Conservation (phyloP, 352 stramenopile species). For the Pythium periplocum region DNA sequence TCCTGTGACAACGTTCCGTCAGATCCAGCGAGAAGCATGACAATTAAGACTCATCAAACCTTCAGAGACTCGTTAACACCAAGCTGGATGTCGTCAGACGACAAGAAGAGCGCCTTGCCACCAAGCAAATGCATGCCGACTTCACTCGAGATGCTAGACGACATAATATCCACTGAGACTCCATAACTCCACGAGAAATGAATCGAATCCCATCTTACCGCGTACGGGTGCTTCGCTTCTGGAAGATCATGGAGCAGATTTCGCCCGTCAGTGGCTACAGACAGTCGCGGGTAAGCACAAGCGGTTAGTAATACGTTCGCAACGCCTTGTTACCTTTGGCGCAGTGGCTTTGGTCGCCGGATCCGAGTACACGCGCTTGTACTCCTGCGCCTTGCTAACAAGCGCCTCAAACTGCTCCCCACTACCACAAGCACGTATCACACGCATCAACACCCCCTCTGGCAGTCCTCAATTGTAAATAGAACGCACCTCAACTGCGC, state of each 20-base stretch:
- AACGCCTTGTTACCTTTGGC: constrained; percentile 26
- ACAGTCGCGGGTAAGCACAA: neutral
- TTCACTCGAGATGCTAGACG: constrained; percentile 86
- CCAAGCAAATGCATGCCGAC: constrained; percentile 96
- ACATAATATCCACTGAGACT: neutral
- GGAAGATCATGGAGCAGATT: constrained; percentile 93
- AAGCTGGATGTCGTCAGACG: constrained; percentile 96
- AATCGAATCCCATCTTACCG: constrained; percentile 18
- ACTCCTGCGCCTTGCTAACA: constrained; percentile 59
- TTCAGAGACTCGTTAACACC: constrained; percentile 97
- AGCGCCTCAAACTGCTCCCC: constrained; percentile 45
- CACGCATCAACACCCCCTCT: neutral
- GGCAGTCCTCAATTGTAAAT: neutral
- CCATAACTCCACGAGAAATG: neutral
- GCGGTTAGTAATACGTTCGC: neutral
- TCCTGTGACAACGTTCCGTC: constrained; percentile 21
- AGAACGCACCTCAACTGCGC: constrained; percentile 41
- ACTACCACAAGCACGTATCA: constrained; percentile 4
- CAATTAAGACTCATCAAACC: neutral
- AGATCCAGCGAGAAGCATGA: neutral
- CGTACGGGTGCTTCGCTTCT: constrained; percentile 91
- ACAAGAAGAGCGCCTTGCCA: constrained; percentile 96
- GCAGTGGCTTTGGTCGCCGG: constrained; percentile 40
- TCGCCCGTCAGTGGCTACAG: constrained; percentile 52
- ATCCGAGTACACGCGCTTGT: constrained; percentile 65